phyloP scores from a whole-genome alignment of 768 basidiomycete genomes.

The Tubosaeta brunneosetosa region DNA sequence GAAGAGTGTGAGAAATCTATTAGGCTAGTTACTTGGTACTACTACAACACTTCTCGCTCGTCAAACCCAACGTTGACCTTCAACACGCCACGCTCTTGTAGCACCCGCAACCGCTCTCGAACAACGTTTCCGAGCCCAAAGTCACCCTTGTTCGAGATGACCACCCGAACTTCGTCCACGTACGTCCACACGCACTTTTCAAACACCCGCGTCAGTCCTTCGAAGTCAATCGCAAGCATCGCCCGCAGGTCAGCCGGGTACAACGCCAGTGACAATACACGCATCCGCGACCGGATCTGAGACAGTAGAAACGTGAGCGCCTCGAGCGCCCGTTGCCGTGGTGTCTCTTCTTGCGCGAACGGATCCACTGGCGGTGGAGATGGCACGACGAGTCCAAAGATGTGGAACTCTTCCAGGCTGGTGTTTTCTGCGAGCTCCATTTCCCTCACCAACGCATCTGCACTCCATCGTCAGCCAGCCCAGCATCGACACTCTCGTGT shows the following conservation, averaged over 20 bases:
- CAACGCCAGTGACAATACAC: constrained; percentile 27
- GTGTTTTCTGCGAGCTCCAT: constrained; percentile 24
- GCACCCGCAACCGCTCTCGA: constrained; percentile 15
- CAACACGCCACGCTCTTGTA: constrained; percentile 26
- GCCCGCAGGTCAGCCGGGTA: constrained; percentile 30
- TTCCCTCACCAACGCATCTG: constrained; percentile 25
- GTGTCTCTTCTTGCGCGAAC: constrained; percentile 12
- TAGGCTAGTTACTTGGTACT: neutral
- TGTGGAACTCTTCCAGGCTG: constrained; percentile 26
- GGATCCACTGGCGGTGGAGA: constrained; percentile 25
- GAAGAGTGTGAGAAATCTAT: constrained; percentile 20
- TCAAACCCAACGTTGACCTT: constrained; percentile 29
- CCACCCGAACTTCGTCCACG: constrained; percentile 25
- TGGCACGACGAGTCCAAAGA: constrained; percentile 31
- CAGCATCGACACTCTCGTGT: neutral
- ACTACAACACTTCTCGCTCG: constrained; percentile 27
- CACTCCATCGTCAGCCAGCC: constrained; percentile 8
- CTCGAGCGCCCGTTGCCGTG: constrained; percentile 13
- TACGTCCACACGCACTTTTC: constrained; percentile 18
- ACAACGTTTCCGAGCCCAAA: constrained; percentile 22
- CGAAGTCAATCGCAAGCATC: constrained; percentile 26
- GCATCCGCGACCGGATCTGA: constrained; percentile 26
- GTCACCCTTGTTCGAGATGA: constrained; percentile 30
- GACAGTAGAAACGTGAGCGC: constrained; percentile 26
- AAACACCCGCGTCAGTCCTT: constrained; percentile 25